These are phyloP conservation scores for Myxozyma udenii DNA, from an alignment of 805 yeast species.

Conservation along the genomic window DNA sequence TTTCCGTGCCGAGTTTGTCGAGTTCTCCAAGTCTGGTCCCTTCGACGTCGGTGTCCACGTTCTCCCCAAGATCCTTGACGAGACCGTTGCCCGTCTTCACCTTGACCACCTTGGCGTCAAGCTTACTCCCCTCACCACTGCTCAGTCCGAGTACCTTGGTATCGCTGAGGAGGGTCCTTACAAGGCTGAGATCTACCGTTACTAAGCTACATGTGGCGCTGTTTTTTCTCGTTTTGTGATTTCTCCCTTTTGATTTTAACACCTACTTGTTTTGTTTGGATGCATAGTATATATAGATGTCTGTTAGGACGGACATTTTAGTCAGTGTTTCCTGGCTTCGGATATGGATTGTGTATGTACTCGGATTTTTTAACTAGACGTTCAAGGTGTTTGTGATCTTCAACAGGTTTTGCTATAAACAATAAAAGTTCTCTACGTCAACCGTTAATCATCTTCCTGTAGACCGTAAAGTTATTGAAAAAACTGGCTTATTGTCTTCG, in stretches of 20 bases:
- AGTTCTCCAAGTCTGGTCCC: conserved; percentile 89
- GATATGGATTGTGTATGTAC: too few species aligned
- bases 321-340: too few species aligned
- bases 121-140: conserved; percentile 69
- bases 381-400: too few species aligned
- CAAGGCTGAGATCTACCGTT: conserved; percentile 98
- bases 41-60: conserved; percentile 91
- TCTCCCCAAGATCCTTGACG: conserved; percentile 96
- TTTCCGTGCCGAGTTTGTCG: conserved; percentile 78
- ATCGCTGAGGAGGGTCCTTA: conserved; percentile 90
- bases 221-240: not conserved
- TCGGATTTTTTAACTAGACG: too few species aligned
- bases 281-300: too few species aligned
- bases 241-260: too few species aligned
- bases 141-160: conserved; percentile 92
- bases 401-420: too few species aligned
- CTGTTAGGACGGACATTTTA: too few species aligned
- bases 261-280: not conserved
- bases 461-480: too few species aligned
- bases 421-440: too few species aligned
- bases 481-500: too few species aligned
- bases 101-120: conserved; percentile 90
- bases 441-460: too few species aligned
- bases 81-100: conserved; percentile 96
- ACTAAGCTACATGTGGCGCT: conserved; percentile 49